Conservation (phyloP, 2,329 filamentous ascomycete genomes). For the Fusarium compactum region DNA sequence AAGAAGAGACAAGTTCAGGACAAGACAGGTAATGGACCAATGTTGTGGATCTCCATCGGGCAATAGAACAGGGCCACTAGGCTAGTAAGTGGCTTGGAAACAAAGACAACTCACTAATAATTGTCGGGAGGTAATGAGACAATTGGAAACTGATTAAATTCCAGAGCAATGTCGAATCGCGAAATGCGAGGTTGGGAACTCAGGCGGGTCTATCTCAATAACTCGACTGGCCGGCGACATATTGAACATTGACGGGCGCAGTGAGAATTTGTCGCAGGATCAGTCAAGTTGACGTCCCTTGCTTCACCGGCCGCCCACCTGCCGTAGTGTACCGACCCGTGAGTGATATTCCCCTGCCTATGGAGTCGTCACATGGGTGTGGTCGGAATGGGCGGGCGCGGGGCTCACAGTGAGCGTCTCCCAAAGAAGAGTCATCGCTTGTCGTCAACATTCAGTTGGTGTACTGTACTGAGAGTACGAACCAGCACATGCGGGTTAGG, state of each 20-base stretch:
- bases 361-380: slow-evolving; percentile 46
- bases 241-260: neutral
- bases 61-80: slow-evolving; percentile 25
- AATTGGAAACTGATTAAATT: slow-evolving; percentile 33
- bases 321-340: slow-evolving; percentile 4
- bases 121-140: slow-evolving; percentile 33
- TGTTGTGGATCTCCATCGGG: slow-evolving; percentile 34
- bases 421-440: slow-evolving; percentile 28
- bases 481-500: slow-evolving; percentile 22
- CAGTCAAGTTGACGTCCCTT: slow-evolving; percentile 41
- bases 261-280: slow-evolving; percentile 6
- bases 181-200: slow-evolving; percentile 24
- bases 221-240: neutral
- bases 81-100: slow-evolving; percentile 39
- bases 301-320: slow-evolving; percentile 41
- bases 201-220: slow-evolving; percentile 1
- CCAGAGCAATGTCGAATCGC: slow-evolving; percentile 4
- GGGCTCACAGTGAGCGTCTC: slow-evolving; percentile 32
- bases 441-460: slow-evolving; percentile 36
- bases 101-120: slow-evolving; percentile 30
- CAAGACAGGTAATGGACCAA: slow-evolving; percentile 34
- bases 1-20: slow-evolving; percentile 40
- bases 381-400: slow-evolving; percentile 41
- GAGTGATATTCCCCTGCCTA: slow-evolving; percentile 40
- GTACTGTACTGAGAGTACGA: slow-evolving; percentile 28